These are phyloP conservation scores for Cladosporium sp. DNA, from an alignment of 2,329 filamentous ascomycete species.

Conservation along the genomic window DNA sequence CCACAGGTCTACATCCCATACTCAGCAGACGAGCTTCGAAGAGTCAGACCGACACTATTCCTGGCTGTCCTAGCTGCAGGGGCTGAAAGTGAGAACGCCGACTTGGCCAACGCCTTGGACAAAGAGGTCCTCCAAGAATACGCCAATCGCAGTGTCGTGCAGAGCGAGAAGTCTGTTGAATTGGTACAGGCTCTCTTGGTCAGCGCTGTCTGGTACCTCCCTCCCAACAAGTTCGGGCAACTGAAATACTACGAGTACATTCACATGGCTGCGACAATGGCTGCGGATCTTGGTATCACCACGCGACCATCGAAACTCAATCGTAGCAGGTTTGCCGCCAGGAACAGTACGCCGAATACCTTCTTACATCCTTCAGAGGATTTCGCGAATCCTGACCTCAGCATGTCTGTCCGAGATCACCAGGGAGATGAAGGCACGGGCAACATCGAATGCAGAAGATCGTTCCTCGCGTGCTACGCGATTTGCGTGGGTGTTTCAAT, in stretches of 20 bases:
- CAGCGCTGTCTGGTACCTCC: conserved; percentile 48
- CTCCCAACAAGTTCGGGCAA: conserved; percentile 41
- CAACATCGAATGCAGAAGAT: conserved; percentile 52
- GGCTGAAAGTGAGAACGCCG: conserved; percentile 54
- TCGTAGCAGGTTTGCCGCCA: conserved; percentile 14
- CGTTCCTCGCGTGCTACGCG: conserved; percentile 59
- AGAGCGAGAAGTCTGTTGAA: conserved; percentile 50
- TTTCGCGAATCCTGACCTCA: conserved; percentile 24
- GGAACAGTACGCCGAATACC: not conserved
- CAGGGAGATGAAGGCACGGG: conserved; percentile 44
- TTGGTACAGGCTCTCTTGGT: conserved; percentile 49
- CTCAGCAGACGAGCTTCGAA: conserved; percentile 54
- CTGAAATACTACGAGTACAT: conserved; percentile 50
- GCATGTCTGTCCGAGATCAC: conserved; percentile 19
- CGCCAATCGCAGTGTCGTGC: conserved; percentile 45
- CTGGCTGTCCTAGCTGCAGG: conserved; percentile 63
- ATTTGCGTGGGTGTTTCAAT: conserved; percentile 58
- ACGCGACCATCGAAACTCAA: conserved; percentile 14
- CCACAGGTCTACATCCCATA: conserved; percentile 60
- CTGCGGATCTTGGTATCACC: conserved; percentile 39
- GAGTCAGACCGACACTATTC: conserved; percentile 62
- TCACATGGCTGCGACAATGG: conserved; percentile 51
- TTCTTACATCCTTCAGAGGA: conserved; percentile 24
- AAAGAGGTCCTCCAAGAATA: conserved; percentile 47
- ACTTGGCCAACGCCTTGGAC: conserved; percentile 42